A percentile compares a stretch with the other conserved stretches of the same genome.
Conservation (phyloP, 208 protist species). For the Crithidia bombi region DNA sequence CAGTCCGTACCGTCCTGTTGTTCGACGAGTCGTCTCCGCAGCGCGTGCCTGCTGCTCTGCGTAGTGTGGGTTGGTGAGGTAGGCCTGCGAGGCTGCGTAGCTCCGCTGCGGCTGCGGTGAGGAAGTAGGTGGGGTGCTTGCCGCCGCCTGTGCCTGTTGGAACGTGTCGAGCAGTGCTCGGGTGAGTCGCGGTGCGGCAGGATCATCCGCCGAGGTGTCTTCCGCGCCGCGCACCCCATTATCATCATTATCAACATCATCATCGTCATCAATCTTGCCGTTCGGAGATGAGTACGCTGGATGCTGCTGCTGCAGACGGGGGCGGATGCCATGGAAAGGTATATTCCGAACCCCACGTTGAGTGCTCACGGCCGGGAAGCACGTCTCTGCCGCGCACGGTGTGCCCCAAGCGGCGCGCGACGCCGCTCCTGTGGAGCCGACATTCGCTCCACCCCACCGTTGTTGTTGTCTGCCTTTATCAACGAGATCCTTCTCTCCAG, state of each 20-base stretch:
- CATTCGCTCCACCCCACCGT: neutral
- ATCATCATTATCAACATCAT: too few relatives aligned
- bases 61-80: slow-evolving; percentile 16
- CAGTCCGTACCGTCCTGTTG: neutral
- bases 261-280: too few relatives aligned
- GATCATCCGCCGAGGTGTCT: neutral
- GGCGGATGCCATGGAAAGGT: slow-evolving; percentile 11
- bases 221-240: neutral
- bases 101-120: neutral
- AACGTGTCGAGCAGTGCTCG: slow-evolving; percentile 16
- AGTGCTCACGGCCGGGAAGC: neutral
- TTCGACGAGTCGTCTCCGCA: neutral
- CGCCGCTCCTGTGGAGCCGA: neutral
- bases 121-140: neutral
- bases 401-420: neutral
- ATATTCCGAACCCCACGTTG: neutral
- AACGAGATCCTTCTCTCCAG: neutral
- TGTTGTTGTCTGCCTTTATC: too few relatives aligned
- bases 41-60: slow-evolving; percentile 12
- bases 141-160: slow-evolving; percentile 3
- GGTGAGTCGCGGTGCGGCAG: slow-evolving; percentile 14
- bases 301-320: neutral
- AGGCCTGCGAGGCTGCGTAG: neutral
- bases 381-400: neutral
- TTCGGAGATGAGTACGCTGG: too few relatives aligned